A percentile compares a stretch with the other conserved stretches of the same genome.
Conservation (phyloP, 306 rosid species). For the Gynostemma pentaphyllum region DNA sequence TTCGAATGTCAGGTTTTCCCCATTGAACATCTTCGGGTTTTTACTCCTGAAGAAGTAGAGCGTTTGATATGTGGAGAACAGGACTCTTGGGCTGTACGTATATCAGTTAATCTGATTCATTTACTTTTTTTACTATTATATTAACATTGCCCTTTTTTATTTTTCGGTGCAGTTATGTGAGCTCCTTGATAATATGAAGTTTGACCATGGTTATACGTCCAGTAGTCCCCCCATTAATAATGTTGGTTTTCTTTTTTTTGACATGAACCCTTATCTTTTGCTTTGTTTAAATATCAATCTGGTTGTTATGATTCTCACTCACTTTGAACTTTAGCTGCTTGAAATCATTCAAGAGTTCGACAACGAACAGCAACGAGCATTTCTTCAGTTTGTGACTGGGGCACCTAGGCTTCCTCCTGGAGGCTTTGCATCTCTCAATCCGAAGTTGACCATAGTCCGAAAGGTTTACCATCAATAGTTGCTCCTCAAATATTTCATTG, state of each 20-base stretch:
- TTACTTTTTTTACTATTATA: neutral
- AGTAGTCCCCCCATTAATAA: conserved; percentile 82
- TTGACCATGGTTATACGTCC: conserved; percentile 95
- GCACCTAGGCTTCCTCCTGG: conserved; percentile 96
- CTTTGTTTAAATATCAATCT: neutral
- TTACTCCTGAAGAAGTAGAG: conserved; percentile 80
- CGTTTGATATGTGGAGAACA: conserved; percentile 76
- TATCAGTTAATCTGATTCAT: conserved; percentile 5
- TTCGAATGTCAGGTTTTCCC: conserved; percentile 56
- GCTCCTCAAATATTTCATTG: neutral
- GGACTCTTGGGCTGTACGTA: conserved; percentile 81
- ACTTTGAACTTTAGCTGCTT: conserved; percentile 48
- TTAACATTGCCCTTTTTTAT: neutral
- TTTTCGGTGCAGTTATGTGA: conserved; percentile 47
- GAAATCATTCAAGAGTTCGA: conserved; percentile 69
- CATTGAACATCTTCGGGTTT: conserved; percentile 58
- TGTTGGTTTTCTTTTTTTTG: conserved; percentile 48
- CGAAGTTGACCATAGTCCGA: conserved; percentile 86
- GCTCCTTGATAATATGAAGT: conserved; percentile 77
- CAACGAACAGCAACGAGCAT: conserved; percentile 57
- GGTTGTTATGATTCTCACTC: neutral
- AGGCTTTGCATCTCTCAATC: conserved; percentile 93
- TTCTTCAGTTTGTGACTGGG: conserved; percentile 95
- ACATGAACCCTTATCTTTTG: neutral
- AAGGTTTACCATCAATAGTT: conserved; percentile 34